Percentiles rank a stretch among this genome's conserved stretches.
These are phyloP conservation scores for Nitzschia palea DNA, from an alignment of 108 stramenopile species.

Conservation along the genomic window DNA sequence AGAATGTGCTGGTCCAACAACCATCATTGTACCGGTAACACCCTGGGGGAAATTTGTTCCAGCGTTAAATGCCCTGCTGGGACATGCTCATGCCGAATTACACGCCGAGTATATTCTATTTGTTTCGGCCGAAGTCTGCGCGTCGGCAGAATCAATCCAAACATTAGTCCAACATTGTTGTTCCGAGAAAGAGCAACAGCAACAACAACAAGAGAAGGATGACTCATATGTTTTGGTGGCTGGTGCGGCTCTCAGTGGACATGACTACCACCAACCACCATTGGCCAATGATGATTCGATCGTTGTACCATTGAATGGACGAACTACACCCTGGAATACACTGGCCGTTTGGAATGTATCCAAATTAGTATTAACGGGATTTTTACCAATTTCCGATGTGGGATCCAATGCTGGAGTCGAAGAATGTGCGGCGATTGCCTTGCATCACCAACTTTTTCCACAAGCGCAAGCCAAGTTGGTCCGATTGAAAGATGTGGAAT, in stretches of 20 bases:
- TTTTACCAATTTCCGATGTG: conserved; percentile 59
- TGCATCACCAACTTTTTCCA: conserved; percentile 65
- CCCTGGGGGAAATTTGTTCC: conserved; percentile 94
- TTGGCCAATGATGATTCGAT: conserved; percentile 17
- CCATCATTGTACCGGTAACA: conserved; percentile 75
- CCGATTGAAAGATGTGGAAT: conserved; percentile 45
- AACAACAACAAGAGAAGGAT: conserved; percentile 28
- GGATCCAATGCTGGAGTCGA: conserved; percentile 66
- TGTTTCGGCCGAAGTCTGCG: conserved; percentile 77
- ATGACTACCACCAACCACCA: conserved; percentile 46
- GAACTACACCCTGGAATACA: conserved; percentile 95
- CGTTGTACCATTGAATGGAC: conserved; percentile 25
- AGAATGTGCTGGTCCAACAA: neutral
- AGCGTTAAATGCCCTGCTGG: conserved; percentile 85
- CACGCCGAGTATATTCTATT: conserved; percentile 52
- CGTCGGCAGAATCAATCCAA: conserved; percentile 39
- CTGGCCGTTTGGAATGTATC: conserved; percentile 84
- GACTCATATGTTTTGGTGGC: conserved; percentile 77
- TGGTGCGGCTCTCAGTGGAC: conserved; percentile 86
- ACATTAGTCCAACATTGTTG: conserved; percentile 36
- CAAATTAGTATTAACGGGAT: conserved; percentile 84
- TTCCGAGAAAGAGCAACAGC: neutral
- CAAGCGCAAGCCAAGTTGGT: conserved; percentile 69
- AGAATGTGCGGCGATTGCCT: conserved; percentile 82
- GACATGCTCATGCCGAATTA: conserved; percentile 31